phyloP scores from a whole-genome alignment of 140 eudicot species.

The Flaveria floridana region DNA sequence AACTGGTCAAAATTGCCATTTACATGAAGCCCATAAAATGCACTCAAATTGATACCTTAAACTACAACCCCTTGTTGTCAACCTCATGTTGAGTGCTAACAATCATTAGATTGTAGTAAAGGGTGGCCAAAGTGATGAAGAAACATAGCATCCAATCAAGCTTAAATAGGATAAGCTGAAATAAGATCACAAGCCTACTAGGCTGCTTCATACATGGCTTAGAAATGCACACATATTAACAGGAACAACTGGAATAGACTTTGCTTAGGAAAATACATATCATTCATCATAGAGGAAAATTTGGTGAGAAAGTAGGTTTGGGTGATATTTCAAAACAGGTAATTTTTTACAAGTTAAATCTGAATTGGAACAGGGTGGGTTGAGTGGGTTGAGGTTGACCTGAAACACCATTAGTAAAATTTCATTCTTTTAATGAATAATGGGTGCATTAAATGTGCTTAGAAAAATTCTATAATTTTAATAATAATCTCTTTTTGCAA shows the following conservation, averaged over 20 bases:
- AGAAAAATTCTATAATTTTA: not conserved
- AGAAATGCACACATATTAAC: slow-evolving; percentile 15
- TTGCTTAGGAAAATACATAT: slow-evolving; percentile 7
- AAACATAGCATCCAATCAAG: too few species aligned
- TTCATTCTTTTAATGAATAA: not conserved
- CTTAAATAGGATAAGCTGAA: too few species aligned
- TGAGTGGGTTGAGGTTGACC: not conserved
- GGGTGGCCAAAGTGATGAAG: too few species aligned
- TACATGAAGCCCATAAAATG: not conserved
- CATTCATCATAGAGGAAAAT: not conserved
- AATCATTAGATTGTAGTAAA: too few species aligned
- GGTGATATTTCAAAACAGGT: not conserved
- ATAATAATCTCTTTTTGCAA: not conserved
- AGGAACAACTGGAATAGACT: slow-evolving; percentile 3
- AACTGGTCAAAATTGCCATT: not conserved
- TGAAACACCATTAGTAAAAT: not conserved
- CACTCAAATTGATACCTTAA: not conserved
- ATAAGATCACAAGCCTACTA: too few species aligned
- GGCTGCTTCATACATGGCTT: not conserved
- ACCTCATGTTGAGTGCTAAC: too few species aligned
- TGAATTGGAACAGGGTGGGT: not conserved
- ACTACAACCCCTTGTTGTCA: too few species aligned
- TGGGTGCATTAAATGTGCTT: not conserved
- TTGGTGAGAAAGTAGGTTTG: slow-evolving; percentile 3
- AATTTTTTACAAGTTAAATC: not conserved